Conservation (phyloP, 257 asterid genomes). For the Solanum bulbocastanum region DNA sequence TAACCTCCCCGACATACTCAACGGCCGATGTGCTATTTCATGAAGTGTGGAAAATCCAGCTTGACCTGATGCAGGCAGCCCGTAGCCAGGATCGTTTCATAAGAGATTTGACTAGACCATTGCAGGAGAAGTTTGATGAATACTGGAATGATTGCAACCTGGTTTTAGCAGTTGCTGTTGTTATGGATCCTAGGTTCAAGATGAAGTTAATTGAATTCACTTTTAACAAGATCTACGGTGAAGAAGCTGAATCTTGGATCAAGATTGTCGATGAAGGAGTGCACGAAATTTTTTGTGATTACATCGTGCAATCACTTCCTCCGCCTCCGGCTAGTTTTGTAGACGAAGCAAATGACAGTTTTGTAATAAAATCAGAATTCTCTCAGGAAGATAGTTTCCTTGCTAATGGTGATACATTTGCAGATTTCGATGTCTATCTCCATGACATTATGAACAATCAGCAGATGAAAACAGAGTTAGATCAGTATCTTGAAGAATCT, state of each 20-base stretch:
- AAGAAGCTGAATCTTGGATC: conserved; percentile 27
- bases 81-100: conserved; percentile 25
- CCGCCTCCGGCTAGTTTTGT: conserved; percentile 18
- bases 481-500: conserved; percentile 47
- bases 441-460: conserved; percentile 34
- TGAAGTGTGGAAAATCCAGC: conserved; percentile 44
- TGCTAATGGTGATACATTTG: conserved; percentile 24
- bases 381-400: conserved; percentile 24
- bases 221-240: conserved; percentile 43
- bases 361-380: conserved; percentile 18
- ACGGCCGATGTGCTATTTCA: conserved; percentile 53
- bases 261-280: conserved; percentile 38
- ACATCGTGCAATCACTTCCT: conserved; percentile 28
- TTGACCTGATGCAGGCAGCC: conserved; percentile 40
- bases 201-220: conserved; percentile 45
- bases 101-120: conserved; percentile 26
- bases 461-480: conserved; percentile 48
- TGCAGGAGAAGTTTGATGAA: conserved; percentile 31
- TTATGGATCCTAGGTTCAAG: conserved; percentile 71
- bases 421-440: conserved; percentile 42
- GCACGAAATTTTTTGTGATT: conserved; percentile 37
- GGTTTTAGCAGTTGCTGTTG: conserved; percentile 56
- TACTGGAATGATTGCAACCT: conserved; percentile 57
- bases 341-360: conserved; percentile 21
- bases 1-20: conserved; percentile 36